A percentile compares a stretch with the other conserved stretches of the same genome.
Conservation (phyloP, 2,329 filamentous ascomycete species). For the Aureobasidium sp. region DNA sequence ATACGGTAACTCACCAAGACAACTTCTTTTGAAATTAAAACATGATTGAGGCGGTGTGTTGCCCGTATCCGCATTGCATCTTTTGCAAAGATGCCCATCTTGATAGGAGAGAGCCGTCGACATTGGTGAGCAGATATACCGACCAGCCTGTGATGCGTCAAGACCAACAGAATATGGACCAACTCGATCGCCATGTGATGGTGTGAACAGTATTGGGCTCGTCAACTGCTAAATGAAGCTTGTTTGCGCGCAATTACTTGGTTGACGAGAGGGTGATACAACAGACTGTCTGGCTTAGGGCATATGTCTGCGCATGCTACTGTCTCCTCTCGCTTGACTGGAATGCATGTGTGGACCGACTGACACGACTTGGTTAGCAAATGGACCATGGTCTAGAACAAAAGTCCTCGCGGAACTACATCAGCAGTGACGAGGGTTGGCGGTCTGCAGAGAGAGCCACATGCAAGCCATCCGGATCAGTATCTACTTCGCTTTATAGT, state of each 20-base stretch:
- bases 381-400: conserved; percentile 1
- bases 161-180: not conserved
- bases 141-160: not conserved
- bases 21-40: too few species aligned
- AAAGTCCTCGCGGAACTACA: not conserved
- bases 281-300: not conserved
- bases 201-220: not conserved
- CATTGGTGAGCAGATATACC: not conserved
- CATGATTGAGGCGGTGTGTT: not conserved
- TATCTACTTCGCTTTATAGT: not conserved
- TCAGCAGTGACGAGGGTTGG: conserved; percentile 2
- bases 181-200: not conserved
- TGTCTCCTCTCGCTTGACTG: not conserved
- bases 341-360: not conserved
- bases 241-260: not conserved
- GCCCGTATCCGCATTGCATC: not conserved
- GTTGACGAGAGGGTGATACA: not conserved
- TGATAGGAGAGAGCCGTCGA: not conserved
- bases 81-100: not conserved
- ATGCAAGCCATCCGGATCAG: conserved; percentile 1
- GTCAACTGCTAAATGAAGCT: not conserved
- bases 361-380: not conserved
- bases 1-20: not conserved
- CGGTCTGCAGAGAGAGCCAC: not conserved
- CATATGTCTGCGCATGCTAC: not conserved